Evolutionary conservation across 78 protist genomes (phyloP), one percentile per base, ranked within the genome.

Genomic region (Dictyostelium intermedium): DNA sequence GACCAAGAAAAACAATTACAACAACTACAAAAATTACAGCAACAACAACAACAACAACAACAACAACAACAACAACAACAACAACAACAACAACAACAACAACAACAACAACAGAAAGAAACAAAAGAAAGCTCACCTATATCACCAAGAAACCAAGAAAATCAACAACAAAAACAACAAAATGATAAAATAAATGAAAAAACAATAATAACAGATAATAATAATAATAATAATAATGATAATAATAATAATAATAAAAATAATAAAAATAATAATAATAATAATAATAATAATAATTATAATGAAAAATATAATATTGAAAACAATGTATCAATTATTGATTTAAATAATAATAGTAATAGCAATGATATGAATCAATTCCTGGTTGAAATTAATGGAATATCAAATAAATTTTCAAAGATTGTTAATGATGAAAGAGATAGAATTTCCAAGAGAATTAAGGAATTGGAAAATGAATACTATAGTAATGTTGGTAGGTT

Each of bases 381-480:
- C 9, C 10, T 87, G 5, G 6, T 79, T 73, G 53, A 30, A 43
- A 7, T 91, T 7, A 73, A 47, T 14, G 25, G n/a, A 30, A 63
- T 83, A 4, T 79, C 61, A 14, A 43, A 91, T 34, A 63, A 27
- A 80, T 91, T 35, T 18, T n/a, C 56, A 4, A 41, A 16, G 25
- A 16, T n/a, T 20, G 35, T 53, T 5, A 27, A 8, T 23, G 9
- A 20, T 20, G 87, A 77, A 63, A 79, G 83, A 61, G 94, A 80
- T 39, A 79, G 66, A 61, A 20, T 73, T 20, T 14, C 13, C 3
- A 77, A 61, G 18, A 27, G 8, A 14, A 50, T 77, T 27, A 37
- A 80, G 39, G 30, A 16, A 5, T 63, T 82, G 69, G 94, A 91
- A 32, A 63, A 86, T 35, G 56, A 86, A 14, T 86, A 53, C 27